These are phyloP conservation scores for Sclerotinia nivalis DNA, from an alignment of 2,329 filamentous ascomycete species.

Conservation along the genomic window DNA sequence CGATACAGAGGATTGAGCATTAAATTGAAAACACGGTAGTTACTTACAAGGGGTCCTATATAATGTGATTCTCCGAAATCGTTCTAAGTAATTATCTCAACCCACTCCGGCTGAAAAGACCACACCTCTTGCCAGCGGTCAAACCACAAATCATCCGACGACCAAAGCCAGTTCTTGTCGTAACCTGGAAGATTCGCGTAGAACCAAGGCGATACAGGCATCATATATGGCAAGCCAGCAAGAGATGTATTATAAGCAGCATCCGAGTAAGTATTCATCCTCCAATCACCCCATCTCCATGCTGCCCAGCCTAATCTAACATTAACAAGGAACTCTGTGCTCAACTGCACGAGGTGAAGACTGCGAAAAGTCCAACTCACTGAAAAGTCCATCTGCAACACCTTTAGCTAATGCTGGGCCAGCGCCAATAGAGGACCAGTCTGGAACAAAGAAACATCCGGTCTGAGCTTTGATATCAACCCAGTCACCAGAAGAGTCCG, in stretches of 20 bases:
- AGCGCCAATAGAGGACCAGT: conserved; percentile 11
- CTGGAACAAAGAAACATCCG: conserved; percentile 10
- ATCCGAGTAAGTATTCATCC: conserved; percentile 22
- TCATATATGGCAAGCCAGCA: conserved; percentile 24
- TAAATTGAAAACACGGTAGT: too few species aligned
- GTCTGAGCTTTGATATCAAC: conserved; percentile 8
- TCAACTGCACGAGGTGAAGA: neutral
- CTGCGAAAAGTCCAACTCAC: neutral
- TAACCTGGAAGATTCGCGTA: conserved; percentile 52
- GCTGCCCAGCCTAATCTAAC: conserved; percentile 44
- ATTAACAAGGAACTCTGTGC: neutral
- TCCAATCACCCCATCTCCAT: conserved; percentile 38
- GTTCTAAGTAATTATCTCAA: conserved; percentile 49
- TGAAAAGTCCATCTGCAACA: conserved; percentile 37
- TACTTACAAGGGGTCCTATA: conserved; percentile 44
- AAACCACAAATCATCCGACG: conserved; percentile 58
- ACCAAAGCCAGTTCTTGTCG: conserved; percentile 47
- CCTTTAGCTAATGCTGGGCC: neutral
- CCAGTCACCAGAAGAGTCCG: conserved; percentile 1
- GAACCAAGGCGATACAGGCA: conserved; percentile 56
- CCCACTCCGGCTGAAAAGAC: conserved; percentile 46
- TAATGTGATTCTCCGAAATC: conserved; percentile 55
- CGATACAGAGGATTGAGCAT: too few species aligned
- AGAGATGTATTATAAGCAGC: conserved; percentile 17
- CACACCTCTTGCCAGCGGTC: conserved; percentile 55